Conservation (phyloP, 139 green algal genomes). For the Chlorella vulgaris region DNA sequence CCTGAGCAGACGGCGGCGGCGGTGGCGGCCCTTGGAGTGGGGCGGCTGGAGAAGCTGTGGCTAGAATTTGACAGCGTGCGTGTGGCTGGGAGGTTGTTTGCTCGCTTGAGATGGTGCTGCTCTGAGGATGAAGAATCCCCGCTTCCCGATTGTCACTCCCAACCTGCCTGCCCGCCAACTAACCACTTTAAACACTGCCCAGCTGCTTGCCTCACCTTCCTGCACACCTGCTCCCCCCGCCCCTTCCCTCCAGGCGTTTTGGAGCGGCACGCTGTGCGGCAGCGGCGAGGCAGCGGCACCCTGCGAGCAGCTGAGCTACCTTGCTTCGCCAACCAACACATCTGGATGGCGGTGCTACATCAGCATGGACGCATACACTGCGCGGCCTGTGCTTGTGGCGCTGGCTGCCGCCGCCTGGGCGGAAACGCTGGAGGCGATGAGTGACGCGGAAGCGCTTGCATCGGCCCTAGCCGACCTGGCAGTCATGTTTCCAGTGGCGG, state of each 20-base stretch:
- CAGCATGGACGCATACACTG: slow-evolving; percentile 32
- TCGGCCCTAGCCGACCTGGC: slow-evolving; percentile 19
- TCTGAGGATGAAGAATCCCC: neutral
- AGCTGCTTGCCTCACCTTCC: neutral
- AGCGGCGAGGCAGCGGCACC: neutral
- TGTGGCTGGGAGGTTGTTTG: neutral
- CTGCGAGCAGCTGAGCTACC: slow-evolving; percentile 13
- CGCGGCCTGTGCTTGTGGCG: slow-evolving; percentile 23
- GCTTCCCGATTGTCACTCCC: too few species aligned
- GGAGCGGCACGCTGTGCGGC: neutral
- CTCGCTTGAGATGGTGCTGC: neutral
- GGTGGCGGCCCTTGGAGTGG: slow-evolving; percentile 14
- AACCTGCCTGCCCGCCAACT: too few species aligned
- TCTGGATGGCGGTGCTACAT: slow-evolving; percentile 19
- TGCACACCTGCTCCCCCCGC: too few species aligned
- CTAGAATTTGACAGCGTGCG: slow-evolving; percentile 15
- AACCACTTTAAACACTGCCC: neutral
- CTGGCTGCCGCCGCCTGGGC: neutral
- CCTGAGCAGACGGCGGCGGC: slow-evolving; percentile 20
- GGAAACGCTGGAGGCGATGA: neutral
- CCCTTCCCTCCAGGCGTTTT: neutral
- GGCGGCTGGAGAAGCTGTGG: slow-evolving; percentile 23
- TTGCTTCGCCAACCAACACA: neutral
- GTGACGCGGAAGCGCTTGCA: slow-evolving; percentile 10
- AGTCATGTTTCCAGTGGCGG: neutral